Conservation (phyloP, 306 rosid species). For the Acacia crassicarpa region DNA sequence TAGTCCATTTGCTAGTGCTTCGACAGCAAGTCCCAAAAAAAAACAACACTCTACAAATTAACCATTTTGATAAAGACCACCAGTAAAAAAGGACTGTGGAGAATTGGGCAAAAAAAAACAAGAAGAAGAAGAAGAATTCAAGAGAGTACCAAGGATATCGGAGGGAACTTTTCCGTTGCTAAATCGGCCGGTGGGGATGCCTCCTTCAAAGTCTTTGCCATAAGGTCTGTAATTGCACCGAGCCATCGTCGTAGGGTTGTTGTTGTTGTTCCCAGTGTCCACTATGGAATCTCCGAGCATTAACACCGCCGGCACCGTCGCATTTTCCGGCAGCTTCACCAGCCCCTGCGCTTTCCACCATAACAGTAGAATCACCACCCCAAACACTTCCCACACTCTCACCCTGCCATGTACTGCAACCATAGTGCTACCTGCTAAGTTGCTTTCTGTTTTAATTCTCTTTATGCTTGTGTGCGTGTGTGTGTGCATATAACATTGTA, state of each 20-base stretch:
- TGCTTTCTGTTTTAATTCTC: neutral
- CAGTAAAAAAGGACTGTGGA: neutral
- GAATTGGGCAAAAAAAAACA: neutral
- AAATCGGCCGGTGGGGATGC: slow-evolving; percentile 42
- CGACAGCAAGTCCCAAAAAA: too few species aligned
- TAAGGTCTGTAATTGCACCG: slow-evolving; percentile 42
- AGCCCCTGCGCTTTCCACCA: slow-evolving; percentile 7
- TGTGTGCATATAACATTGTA: neutral
- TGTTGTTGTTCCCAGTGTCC: slow-evolving; percentile 82
- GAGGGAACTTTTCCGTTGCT: slow-evolving; percentile 52
- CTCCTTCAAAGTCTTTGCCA: slow-evolving; percentile 42
- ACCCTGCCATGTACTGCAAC: neutral
- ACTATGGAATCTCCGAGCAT: slow-evolving; percentile 76
- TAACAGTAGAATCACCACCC: neutral
- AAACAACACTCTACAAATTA: too few species aligned
- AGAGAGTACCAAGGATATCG: slow-evolving; percentile 37
- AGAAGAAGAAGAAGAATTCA: too few species aligned
- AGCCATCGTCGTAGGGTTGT: slow-evolving; percentile 31
- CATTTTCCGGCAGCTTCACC: slow-evolving; percentile 46
- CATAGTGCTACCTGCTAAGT: neutral
- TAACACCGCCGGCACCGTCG: slow-evolving; percentile 53
- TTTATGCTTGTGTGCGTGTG: too few species aligned
- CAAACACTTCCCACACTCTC: neutral
- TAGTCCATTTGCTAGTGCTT: too few species aligned
- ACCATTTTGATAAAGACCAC: too few species aligned